Evolutionary conservation across 2,329 filamentous ascomycete genomes (phyloP), one percentile per base, ranked within the genome.

Genomic region (Nemania serpens): DNA sequence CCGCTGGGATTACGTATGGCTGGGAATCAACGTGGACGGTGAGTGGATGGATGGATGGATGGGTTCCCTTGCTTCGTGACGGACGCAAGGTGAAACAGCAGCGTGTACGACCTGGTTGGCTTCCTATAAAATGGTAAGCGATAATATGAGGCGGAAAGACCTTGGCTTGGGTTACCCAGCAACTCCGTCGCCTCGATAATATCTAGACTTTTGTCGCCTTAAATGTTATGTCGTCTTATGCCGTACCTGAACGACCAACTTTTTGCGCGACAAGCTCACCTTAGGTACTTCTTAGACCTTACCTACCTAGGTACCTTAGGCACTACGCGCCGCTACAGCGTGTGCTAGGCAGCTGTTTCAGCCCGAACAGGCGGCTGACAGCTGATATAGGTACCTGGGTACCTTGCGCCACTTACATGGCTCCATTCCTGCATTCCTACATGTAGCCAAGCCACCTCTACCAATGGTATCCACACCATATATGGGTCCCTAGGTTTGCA

Each of bases 231-330:
- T 3, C 25, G 3, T 4, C 25, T 29, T 29, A 29, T 29, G 25
- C 25, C 10, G 12, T 15, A 37, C 3, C 11, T 29, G 15, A 11
- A 55, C 43, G 12, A 12, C 36, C 61, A 63, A 59, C 63, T 57
- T 67, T 66, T 67, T 66, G 63, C 68, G 66, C 68, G 68, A 70
- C 66, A 59, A 69, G 66, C 66, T 63, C 55, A 43, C 50, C 18
- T 43, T 7, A 29, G 25, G 25, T 29, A 29, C 25, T 29, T 29
- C n/a, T n/a, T n/a, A n/a, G n/a, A n/a, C n/a, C n/a, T n/a, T 3
- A 29, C 25, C 7, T 29, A 29, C 25, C 25, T 29, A 4, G 25
- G 25, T 29, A 29, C 3, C n/a, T n/a, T 29, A 29, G 25, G 25
- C 25, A 29, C 25, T 29, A 59, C 49, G 51, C 41, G 46, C 59